Evolutionary conservation across 306 rosid species (phyloP).

Genomic region (Lathyrus oleraceus): DNA sequence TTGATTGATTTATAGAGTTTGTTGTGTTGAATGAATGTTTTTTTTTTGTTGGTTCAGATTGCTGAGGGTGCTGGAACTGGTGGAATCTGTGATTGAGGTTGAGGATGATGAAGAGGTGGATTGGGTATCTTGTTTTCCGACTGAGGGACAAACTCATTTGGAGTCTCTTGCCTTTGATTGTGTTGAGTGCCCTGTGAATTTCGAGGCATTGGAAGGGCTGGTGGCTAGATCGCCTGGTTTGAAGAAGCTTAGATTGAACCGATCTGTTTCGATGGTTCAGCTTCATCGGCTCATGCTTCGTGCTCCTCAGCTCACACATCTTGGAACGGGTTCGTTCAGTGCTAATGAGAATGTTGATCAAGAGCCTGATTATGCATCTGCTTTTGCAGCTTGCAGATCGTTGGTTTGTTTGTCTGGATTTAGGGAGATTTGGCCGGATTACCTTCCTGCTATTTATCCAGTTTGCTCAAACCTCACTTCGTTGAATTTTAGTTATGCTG

Average conservation of each 20-base stretch:
- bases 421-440: constrained; percentile 58
- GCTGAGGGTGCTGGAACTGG: constrained; percentile 81
- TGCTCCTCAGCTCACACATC: constrained; percentile 84
- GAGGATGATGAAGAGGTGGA: constrained; percentile 73
- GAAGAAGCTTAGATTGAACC: constrained; percentile 73
- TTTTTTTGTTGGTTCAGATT: constrained; percentile 43
- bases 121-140: constrained; percentile 75
- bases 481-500: constrained; percentile 78
- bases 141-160: constrained; percentile 53
- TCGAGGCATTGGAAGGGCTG: constrained; percentile 77
- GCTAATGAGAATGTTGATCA: constrained; percentile 45
- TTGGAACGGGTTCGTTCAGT: constrained; percentile 75
- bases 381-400: constrained; percentile 72
- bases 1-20: constrained; percentile 6
- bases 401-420: constrained; percentile 88
- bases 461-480: constrained; percentile 71
- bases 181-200: constrained; percentile 57
- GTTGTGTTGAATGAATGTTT: constrained; percentile 13
- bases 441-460: constrained; percentile 60
- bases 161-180: constrained; percentile 81
- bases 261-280: constrained; percentile 56
- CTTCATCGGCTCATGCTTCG: constrained; percentile 55
- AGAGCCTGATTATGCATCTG: constrained; percentile 65
- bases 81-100: constrained; percentile 62
- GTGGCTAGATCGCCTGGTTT: constrained; percentile 77